A percentile compares a stretch with the other conserved stretches of the same genome.
These are phyloP conservation scores for Suhomyces coccinellae DNA, from an alignment of 1,139 yeast species.

Conservation along the genomic window DNA sequence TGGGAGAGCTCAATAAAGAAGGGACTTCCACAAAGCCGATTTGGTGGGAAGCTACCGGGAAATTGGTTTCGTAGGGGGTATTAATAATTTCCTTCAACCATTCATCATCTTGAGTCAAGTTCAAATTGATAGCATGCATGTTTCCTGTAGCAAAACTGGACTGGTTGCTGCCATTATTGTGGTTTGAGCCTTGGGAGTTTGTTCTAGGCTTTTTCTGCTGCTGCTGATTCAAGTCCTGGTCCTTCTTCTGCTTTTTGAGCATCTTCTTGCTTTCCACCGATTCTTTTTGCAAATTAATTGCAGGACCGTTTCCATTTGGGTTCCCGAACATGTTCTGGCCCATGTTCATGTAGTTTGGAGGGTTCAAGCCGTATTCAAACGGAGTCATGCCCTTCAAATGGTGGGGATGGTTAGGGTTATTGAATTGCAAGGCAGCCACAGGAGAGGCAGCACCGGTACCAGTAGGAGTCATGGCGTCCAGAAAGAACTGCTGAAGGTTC, in stretches of 20 bases:
- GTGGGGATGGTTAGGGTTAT: constrained; percentile 39
- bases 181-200: neutral
- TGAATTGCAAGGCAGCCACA: constrained; percentile 31
- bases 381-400: constrained; percentile 42
- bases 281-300: constrained; percentile 5
- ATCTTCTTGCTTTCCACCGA: constrained; percentile 7
- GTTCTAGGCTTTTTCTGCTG: neutral
- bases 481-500: constrained; percentile 19
- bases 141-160: constrained; percentile 2
- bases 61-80: constrained; percentile 58
- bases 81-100: constrained; percentile 70
- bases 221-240: neutral
- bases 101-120: constrained; percentile 39
- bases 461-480: constrained; percentile 6
- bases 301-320: neutral
- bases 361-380: constrained; percentile 34
- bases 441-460: neutral
- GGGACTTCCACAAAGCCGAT: constrained; percentile 49
- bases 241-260: constrained; percentile 8
- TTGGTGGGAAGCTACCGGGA: constrained; percentile 51
- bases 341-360: constrained; percentile 16
- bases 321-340: constrained; percentile 5
- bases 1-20: constrained; percentile 16
- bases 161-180: neutral
- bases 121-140: constrained; percentile 11